These are phyloP conservation scores for Chrysoporthe cubensis DNA, from an alignment of 2,329 filamentous ascomycete species.

Conservation along the genomic window DNA sequence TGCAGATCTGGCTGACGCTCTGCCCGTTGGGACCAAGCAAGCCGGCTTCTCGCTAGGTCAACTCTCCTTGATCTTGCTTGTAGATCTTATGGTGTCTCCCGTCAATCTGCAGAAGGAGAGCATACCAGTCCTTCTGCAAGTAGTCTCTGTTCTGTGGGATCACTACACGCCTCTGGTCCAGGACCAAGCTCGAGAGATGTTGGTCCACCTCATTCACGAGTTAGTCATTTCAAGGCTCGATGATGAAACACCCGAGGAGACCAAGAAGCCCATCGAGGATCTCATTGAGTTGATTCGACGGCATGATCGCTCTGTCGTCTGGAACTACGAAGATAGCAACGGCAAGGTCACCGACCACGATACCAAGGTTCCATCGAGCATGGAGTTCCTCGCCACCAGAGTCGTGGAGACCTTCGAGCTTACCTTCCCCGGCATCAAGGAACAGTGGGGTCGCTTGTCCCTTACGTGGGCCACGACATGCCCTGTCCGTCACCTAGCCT, in stretches of 20 bases:
- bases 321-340: constrained; percentile 93
- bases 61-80: constrained; percentile 87
- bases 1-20: constrained; percentile 76
- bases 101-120: constrained; percentile 78
- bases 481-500: constrained; percentile 91
- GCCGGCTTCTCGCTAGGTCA: constrained; percentile 91
- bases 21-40: constrained; percentile 89
- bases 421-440: constrained; percentile 83
- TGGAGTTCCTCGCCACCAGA: constrained; percentile 81
- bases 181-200: constrained; percentile 95
- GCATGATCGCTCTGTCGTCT: constrained; percentile 83
- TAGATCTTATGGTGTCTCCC: constrained; percentile 94
- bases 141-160: constrained; percentile 94
- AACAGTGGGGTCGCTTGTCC: constrained; percentile 88
- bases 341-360: constrained; percentile 74
- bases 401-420: constrained; percentile 85
- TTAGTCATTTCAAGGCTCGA: constrained; percentile 82
- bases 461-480: constrained; percentile 97
- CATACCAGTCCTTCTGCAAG: constrained; percentile 84
- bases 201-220: constrained; percentile 96
- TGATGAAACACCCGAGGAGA: constrained; percentile 62
- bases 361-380: constrained; percentile 82
- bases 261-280: constrained; percentile 79
- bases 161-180: constrained; percentile 95
- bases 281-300: constrained; percentile 85